Evolutionary conservation across 306 rosid species (phyloP).

Genomic region (Albizia julibrissin): DNA sequence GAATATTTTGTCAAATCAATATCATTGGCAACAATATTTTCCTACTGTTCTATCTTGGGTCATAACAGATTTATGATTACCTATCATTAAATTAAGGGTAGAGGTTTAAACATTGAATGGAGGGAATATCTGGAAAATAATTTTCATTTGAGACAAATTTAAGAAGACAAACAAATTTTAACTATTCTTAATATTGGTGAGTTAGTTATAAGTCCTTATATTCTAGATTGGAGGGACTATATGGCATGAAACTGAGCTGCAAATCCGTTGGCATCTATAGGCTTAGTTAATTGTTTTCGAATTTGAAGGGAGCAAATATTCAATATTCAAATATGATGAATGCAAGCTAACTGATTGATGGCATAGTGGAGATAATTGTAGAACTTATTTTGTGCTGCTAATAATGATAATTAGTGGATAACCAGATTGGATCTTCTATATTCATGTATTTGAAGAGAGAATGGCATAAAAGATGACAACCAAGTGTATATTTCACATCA

Average conservation of each 20-base stretch:
- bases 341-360: not conserved
- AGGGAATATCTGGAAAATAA: not conserved
- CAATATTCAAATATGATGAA: not conserved
- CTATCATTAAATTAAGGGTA: not conserved
- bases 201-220: not conserved
- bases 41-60: too few species aligned
- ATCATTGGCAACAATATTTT: too few species aligned
- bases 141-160: not conserved
- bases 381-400: not conserved
- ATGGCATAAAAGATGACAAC: not conserved
- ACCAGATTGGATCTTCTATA: not conserved
- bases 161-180: not conserved
- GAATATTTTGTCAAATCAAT: too few species aligned
- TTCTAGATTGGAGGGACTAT: not conserved
- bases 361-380: not conserved
- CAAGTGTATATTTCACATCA: not conserved
- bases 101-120: not conserved
- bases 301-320: not conserved
- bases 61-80: not conserved
- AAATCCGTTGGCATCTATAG: not conserved
- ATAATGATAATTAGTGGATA: not conserved
- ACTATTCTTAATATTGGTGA: not conserved
- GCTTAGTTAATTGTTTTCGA: not conserved
- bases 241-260: constrained; percentile 1
- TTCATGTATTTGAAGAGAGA: not conserved